Conservation (phyloP, 2,329 filamentous ascomycete species). For the Fonsecaea pedrosoi region DNA sequence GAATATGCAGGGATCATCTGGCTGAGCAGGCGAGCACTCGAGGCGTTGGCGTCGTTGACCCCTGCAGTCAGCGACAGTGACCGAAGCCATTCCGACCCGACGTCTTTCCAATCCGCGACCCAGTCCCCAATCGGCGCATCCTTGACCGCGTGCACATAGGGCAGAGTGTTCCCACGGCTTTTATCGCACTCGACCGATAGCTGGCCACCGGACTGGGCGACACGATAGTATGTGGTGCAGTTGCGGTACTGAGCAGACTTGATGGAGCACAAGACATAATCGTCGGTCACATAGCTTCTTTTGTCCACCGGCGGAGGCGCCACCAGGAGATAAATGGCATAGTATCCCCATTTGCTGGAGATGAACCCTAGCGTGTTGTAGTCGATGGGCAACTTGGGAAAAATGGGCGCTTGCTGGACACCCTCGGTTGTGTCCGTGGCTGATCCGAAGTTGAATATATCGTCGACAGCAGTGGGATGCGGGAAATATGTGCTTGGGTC, state of each 20-base stretch:
- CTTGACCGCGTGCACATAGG: constrained; percentile 59
- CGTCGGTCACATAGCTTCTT: constrained; percentile 42
- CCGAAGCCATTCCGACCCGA: constrained; percentile 62
- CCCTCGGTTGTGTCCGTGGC: constrained; percentile 44
- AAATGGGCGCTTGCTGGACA: constrained; percentile 60
- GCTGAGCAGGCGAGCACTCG: constrained; percentile 65
- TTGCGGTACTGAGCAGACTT: constrained; percentile 67
- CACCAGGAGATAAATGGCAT: constrained; percentile 71
- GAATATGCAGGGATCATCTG: constrained; percentile 57
- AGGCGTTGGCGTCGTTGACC: constrained; percentile 61
- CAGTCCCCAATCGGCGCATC: constrained; percentile 46
- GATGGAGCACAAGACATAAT: constrained; percentile 73
- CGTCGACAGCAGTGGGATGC: constrained; percentile 68
- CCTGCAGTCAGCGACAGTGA: constrained; percentile 65
- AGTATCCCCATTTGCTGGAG: constrained; percentile 51
- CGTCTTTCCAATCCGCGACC: constrained; percentile 61
- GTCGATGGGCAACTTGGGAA: constrained; percentile 61
- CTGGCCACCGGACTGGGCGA: constrained; percentile 63
- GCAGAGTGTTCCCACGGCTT: constrained; percentile 59
- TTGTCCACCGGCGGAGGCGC: constrained; percentile 47
- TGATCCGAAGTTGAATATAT: constrained; percentile 69
- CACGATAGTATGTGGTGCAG: constrained; percentile 67
- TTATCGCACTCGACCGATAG: constrained; percentile 71
- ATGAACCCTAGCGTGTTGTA: constrained; percentile 72
- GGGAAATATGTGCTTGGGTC: constrained; percentile 51